A percentile compares a stretch with the other conserved stretches of the same genome.
These are phyloP conservation scores for Diplotaxis tenuifolia DNA, from an alignment of 345 rosid species.

Conservation along the genomic window DNA sequence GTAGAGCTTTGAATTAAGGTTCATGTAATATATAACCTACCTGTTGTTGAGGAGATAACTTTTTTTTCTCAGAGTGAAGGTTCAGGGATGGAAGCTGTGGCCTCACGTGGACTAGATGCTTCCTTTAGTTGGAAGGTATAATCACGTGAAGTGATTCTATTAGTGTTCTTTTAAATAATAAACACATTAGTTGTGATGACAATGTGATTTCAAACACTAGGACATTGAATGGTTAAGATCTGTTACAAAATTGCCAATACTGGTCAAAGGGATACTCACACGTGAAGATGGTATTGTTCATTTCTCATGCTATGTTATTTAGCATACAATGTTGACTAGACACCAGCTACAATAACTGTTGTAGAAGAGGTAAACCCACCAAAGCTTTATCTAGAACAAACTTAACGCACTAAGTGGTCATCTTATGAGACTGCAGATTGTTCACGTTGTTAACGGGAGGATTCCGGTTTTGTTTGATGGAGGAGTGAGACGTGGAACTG, in stretches of 20 bases:
- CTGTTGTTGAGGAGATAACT: no score
- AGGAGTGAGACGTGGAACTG: conserved; percentile 77
- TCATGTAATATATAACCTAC: no score
- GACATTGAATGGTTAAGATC: conserved; percentile 61
- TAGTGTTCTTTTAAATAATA: not conserved
- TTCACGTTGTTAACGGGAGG: conserved; percentile 61
- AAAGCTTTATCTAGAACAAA: not conserved
- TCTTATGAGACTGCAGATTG: conserved; percentile 11
- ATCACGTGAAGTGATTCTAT: not conserved
- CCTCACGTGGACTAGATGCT: no score
- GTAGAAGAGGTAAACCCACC: conserved; percentile 60
- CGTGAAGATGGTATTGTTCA: conserved; percentile 66
- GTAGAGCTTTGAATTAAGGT: no score
- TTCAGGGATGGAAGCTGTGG: no score
- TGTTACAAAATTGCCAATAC: conserved; percentile 65
- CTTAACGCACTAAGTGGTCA: not conserved
- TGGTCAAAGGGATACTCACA: conserved; percentile 75
- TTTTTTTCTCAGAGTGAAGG: no score
- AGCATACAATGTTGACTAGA: conserved; percentile 28
- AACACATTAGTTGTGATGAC: no score
- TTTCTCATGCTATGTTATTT: conserved; percentile 6
- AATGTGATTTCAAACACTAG: no score
- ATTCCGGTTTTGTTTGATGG: conserved; percentile 83
- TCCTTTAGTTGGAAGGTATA: no score
- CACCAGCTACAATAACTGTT: conserved; percentile 59